phyloP scores from a whole-genome alignment of 2,329 filamentous ascomycete genomes.

The Ambrosiella xylebori region DNA sequence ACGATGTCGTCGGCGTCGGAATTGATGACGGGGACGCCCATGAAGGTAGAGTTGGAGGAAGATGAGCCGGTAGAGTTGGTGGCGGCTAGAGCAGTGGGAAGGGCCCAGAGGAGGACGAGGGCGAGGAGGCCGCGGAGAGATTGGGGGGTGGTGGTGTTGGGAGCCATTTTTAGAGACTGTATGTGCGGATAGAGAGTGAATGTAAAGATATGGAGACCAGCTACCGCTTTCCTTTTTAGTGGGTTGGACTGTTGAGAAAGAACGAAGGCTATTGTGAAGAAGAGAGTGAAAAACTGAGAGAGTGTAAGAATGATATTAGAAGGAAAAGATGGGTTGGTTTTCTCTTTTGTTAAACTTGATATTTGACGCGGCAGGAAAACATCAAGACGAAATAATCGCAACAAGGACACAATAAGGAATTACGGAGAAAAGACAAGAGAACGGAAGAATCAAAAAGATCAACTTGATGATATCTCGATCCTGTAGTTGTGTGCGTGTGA shows the following conservation, averaged over 20 bases:
- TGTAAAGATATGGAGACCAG: not conserved
- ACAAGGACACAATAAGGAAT: not conserved
- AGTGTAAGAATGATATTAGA: not conserved
- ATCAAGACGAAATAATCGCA: too few species aligned
- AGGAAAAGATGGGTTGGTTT: not conserved
- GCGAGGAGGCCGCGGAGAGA: constrained; percentile 3
- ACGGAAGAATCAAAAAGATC: not conserved
- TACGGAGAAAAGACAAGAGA: not conserved
- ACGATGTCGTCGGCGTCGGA: constrained; percentile 30
- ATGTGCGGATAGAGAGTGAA: constrained; percentile 3
- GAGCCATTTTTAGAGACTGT: not conserved
- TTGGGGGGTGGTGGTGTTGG: constrained; percentile 15
- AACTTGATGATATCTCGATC: not conserved
- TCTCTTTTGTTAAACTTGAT: too few species aligned
- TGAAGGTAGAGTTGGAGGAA: constrained; percentile 16
- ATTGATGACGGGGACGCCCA: constrained; percentile 34
- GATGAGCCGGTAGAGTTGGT: constrained; percentile 18
- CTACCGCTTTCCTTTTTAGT: not conserved
- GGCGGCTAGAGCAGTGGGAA: constrained; percentile 30
- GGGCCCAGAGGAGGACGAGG: constrained; percentile 20
- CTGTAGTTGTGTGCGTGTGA: too few species aligned
- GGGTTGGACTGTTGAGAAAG: not conserved
- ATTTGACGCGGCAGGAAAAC: too few species aligned
- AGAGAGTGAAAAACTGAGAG: not conserved
- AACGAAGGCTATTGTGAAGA: not conserved